phyloP scores from a whole-genome alignment of 1,284 basidiomycete genomes.

The Austropuccinia psidii region DNA sequence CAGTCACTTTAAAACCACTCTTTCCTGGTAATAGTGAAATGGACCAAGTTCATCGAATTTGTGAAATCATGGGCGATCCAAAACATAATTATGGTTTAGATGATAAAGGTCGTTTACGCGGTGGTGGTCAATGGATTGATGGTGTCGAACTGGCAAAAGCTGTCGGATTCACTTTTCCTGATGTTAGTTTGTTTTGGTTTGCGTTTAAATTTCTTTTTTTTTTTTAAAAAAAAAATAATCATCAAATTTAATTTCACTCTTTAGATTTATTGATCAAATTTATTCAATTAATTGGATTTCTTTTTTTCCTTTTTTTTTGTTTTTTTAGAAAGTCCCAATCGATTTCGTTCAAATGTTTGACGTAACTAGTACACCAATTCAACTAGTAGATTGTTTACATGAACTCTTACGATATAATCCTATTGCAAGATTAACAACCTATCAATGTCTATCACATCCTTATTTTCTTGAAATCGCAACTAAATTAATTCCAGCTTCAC shows the following conservation, averaged over 20 bases:
- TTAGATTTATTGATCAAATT: not conserved
- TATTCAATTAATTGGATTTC: not conserved
- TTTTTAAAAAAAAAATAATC: not conserved
- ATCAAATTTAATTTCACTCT: slow-evolving; percentile 33
- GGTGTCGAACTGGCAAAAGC: slow-evolving; percentile 78
- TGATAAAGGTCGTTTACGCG: slow-evolving; percentile 60
- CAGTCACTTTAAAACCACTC: slow-evolving; percentile 86
- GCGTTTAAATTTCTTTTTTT: slow-evolving; percentile 35
- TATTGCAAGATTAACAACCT: slow-evolving; percentile 69
- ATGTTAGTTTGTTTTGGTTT: slow-evolving; percentile 54
- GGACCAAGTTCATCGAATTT: slow-evolving; percentile 86
- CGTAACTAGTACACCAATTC: slow-evolving; percentile 60
- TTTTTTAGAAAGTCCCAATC: slow-evolving; percentile 61
- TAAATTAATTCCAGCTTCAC: slow-evolving; percentile 44
- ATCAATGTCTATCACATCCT: slow-evolving; percentile 74
- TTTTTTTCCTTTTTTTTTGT: not conserved
- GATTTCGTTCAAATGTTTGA: slow-evolving; percentile 73
- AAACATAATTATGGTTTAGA: slow-evolving; percentile 72
- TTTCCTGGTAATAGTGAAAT: slow-evolving; percentile 96
- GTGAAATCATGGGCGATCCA: slow-evolving; percentile 87
- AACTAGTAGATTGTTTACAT: slow-evolving; percentile 81
- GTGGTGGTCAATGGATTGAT: slow-evolving; percentile 78
- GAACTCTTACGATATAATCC: slow-evolving; percentile 91
- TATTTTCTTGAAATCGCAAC: slow-evolving; percentile 67
- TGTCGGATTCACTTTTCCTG: slow-evolving; percentile 83